Evolutionary conservation across 2,329 filamentous ascomycete species (phyloP), one percentile per base, ranked within the genome.

Genomic region (Beauveria sp.): DNA sequence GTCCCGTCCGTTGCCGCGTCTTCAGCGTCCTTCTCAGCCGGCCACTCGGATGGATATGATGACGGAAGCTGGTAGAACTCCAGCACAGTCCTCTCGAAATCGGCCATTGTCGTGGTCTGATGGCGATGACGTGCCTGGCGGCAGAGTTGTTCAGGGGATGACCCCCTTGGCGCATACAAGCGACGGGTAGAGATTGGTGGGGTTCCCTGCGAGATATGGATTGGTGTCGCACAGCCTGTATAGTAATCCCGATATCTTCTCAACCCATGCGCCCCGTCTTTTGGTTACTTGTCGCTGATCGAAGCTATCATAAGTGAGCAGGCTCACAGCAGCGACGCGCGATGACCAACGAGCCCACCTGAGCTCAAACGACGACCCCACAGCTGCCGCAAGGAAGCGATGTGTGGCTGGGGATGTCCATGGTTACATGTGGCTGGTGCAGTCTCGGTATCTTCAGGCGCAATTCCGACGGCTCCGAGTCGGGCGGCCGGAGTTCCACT

Each of bases 11-110:
- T 84, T 52, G 87, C 88, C 22, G 83, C 88, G 52, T 79, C 83
- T 73, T 89, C 87, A 69, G 84, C 86, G 61, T 87, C 83, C 71
- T 93, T 88, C 69, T 96, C 89, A 54, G 86, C 80, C 0, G 93
- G 93, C 93, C 93, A 98, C 80, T 90, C 86, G 42, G 85, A 83
- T 2, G 93, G 93, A 73, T 86, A 93, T 22, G 90, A 80, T 16
- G 83, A 90, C 48, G 88, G 83, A 54, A 98, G 83, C 73, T 92
- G 90, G 78, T 98, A 98, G 77, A 96, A 92, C 68, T 92, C 92
- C 69, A 95, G 85, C 60, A 98, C 85, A 51, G 84, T 86, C 64
- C 87, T 81, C 70, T 95, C 88, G 69, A 87, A 84, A 70, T 95
- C 90, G 65, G 86, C 83, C 88, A 84, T 84, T 66, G 40, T 64